Base-by-base conservation (phyloP, 176 grass and related monocot genomes). In the Miscanthus lutarioriparius region DNA sequence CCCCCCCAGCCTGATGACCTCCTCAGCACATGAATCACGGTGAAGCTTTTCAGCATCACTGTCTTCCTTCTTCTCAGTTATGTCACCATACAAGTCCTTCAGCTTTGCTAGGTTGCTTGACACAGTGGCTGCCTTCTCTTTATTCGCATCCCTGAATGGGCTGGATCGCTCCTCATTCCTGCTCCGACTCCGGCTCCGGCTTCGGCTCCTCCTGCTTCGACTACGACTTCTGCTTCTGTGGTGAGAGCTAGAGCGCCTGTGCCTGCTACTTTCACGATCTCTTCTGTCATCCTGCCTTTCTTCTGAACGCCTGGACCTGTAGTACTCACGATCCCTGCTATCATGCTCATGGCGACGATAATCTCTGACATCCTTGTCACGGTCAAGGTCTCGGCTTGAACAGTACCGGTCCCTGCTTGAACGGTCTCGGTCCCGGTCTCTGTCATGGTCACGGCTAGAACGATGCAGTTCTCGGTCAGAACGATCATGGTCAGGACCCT, bases 71-170 rank as follows among this genome's bases (percentile, higher is more conserved):
- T 90, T 94, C 66, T 83, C 87, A 41, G 84, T 84, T 45, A 80
- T 72, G 26, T 95, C 91, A 26, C 96, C 96, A 0, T 98, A 98
- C 84, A 98, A 64, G 78, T 95, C 91, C 84, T 92, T 98, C 65
- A 95, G 76, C 86, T 92, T 98, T 80, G 89, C 87, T 71, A 98
- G 87, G 88, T 95, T 95, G 77, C 89, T 95, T 2, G 87, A 88
- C 25, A 81, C 75, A 7, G 64, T 6, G 1, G 75, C 53, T 54
- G 77, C 90, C 76, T 51, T 91, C 71, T 87, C 93, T 79, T 86
- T 90, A 72, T 76, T 84, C 14, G 68, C 32, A 61, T 80, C 36
- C 17, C 75, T 75, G 23, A 87, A 90, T 26, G 88, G 84, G 69
- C 75, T 84, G 62, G 80, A 87, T 20, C 80, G 75, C 40, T 79